Percentiles rank a stretch among this genome's conserved stretches.
Evolutionary conservation across 441 rosid genomes (phyloP).

Genomic region (Corymbia calophylla): DNA sequence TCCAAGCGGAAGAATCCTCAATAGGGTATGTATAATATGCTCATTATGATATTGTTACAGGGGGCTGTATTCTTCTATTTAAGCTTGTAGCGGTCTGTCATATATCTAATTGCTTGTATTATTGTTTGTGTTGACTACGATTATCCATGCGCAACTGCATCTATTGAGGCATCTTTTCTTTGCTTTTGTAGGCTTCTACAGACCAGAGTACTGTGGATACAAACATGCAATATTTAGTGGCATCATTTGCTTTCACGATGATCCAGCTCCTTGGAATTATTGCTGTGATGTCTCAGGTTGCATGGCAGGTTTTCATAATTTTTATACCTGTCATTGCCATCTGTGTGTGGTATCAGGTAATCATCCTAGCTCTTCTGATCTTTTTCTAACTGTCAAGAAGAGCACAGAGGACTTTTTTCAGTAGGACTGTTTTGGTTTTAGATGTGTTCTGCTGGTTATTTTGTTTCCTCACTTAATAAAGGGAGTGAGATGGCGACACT

Average conservation of each 20-base stretch:
- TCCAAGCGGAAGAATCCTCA: slow-evolving; percentile 85
- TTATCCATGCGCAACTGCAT: not conserved
- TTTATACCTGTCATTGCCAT: slow-evolving; percentile 69
- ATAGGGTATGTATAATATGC: slow-evolving; percentile 43
- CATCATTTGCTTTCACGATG: slow-evolving; percentile 33
- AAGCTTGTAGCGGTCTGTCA: not conserved
- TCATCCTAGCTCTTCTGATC: not conserved
- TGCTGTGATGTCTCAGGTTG: slow-evolving; percentile 84
- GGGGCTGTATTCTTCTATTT: not conserved
- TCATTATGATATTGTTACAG: not conserved
- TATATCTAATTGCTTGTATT: not conserved
- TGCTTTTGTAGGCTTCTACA: slow-evolving; percentile 55
- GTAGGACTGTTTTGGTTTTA: not conserved
- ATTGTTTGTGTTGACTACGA: not conserved
- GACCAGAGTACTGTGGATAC: slow-evolving; percentile 76
- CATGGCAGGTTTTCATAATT: slow-evolving; percentile 77
- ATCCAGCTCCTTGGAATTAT: slow-evolving; percentile 70
- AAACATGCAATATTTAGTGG: slow-evolving; percentile 43
- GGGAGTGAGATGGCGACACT: not conserved
- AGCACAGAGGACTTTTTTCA: not conserved
- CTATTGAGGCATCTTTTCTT: not conserved
- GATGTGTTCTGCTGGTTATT: not conserved
- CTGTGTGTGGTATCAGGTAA: slow-evolving; percentile 85
- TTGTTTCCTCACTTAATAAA: not conserved
- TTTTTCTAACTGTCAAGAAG: not conserved